Percentiles rank a stretch among this genome's conserved stretches.
Evolutionary conservation across 2,329 filamentous ascomycete species (phyloP).

Genomic region (Cordyceps tenuipes): DNA sequence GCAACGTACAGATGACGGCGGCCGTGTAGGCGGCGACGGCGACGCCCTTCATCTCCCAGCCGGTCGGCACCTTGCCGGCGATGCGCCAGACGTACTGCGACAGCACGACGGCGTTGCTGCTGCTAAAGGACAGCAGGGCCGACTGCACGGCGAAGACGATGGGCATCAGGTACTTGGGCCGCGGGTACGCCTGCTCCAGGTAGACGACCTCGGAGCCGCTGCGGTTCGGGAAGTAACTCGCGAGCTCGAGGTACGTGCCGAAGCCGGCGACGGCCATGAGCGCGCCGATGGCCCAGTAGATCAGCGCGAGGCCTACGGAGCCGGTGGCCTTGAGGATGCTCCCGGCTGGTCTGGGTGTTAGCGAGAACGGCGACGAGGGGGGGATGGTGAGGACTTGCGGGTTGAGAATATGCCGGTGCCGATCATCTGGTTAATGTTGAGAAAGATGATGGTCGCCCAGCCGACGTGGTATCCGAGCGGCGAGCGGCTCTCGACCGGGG

Average conservation of each 20-base stretch:
- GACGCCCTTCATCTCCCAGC: constrained; percentile 61
- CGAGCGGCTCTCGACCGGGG: constrained; percentile 50
- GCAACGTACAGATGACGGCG: constrained; percentile 42
- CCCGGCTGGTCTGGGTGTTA: constrained; percentile 35
- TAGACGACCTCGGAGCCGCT: constrained; percentile 60
- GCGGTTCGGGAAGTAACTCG: constrained; percentile 57
- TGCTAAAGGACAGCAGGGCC: constrained; percentile 56
- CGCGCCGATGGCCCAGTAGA: constrained; percentile 58
- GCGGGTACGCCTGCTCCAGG: constrained; percentile 58
- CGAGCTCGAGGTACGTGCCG: constrained; percentile 54
- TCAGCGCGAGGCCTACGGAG: constrained; percentile 51
- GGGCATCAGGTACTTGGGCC: constrained; percentile 56
- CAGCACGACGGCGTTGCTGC: constrained; percentile 56
- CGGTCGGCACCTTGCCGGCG: constrained; percentile 37
- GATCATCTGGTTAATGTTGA: constrained; percentile 56
- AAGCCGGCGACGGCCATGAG: constrained; percentile 48
- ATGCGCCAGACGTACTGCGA: constrained; percentile 56
- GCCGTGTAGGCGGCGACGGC: constrained; percentile 56
- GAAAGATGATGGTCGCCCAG: constrained; percentile 46
- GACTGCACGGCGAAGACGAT: constrained; percentile 56
- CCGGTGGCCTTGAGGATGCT: constrained; percentile 51
- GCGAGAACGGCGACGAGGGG: neutral
- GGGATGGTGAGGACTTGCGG: constrained; percentile 35
- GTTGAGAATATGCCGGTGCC: constrained; percentile 59
- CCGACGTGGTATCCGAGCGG: constrained; percentile 53